Percentiles rank a stretch among this genome's conserved stretches.
Evolutionary conservation across 1,284 basidiomycete species (phyloP).

Genomic region (Clitocybe nebularis): DNA sequence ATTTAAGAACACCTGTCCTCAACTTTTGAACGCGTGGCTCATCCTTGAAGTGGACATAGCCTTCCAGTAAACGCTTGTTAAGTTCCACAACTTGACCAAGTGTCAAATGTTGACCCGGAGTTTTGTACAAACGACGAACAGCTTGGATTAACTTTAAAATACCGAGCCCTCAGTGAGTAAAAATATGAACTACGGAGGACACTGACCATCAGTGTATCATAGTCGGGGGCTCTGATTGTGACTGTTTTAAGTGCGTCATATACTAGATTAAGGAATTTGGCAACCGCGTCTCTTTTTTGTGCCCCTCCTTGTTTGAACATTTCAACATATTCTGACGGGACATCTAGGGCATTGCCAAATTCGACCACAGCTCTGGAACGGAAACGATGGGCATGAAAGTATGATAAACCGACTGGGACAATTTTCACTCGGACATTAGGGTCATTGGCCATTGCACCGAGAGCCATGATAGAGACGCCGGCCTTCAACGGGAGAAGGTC

Average conservation of each 20-base stretch:
- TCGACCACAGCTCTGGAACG: constrained; percentile 95
- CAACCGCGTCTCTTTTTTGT: constrained; percentile 89
- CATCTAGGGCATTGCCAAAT: constrained; percentile 90
- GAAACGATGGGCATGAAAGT: constrained; percentile 95
- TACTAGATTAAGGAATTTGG: constrained; percentile 87
- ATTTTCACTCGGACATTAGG: constrained; percentile 87
- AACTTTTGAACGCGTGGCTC: constrained; percentile 88
- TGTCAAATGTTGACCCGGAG: constrained; percentile 92
- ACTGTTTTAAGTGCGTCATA: constrained; percentile 98
- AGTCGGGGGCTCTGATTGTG: constrained; percentile 94
- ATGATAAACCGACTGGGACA: constrained; percentile 91
- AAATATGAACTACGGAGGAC: no score
- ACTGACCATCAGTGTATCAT: constrained; percentile 93
- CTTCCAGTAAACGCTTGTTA: constrained; percentile 92
- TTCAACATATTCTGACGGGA: constrained; percentile 81
- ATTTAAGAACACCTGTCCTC: constrained; percentile 83
- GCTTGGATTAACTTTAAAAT: constrained; percentile 84
- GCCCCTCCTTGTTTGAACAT: constrained; percentile 90
- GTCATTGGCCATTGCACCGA: constrained; percentile 93
- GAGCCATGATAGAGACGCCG: constrained; percentile 95
- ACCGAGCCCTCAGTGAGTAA: no score
- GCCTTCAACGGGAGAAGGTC: constrained; percentile 94
- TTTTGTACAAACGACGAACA: constrained; percentile 89
- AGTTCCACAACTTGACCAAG: constrained; percentile 96
- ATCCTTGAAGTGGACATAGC: constrained; percentile 91